These are phyloP conservation scores for Saraca asoca DNA, from an alignment of 331 rosid genomes.

Conservation along the genomic window DNA sequence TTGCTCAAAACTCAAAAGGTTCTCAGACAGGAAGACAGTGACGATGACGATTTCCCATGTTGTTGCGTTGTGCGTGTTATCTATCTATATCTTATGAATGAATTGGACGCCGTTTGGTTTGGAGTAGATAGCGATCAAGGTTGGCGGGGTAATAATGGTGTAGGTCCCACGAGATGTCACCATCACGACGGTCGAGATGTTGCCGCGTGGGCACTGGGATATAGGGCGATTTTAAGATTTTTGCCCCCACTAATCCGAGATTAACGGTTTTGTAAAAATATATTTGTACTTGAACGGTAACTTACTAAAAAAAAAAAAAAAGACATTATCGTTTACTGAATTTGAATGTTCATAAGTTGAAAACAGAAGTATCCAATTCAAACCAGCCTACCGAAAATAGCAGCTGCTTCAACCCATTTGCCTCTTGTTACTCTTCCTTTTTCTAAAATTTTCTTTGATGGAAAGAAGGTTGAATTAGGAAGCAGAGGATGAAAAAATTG, in stretches of 20 bases:
- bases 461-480: neutral
- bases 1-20: no score
- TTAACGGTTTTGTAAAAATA: slow-evolving; percentile 30
- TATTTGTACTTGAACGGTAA: neutral
- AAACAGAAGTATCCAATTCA: neutral
- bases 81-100: neutral
- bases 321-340: slow-evolving; percentile 19
- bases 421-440: neutral
- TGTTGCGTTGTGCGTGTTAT: slow-evolving; percentile 28
- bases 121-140: slow-evolving; percentile 26
- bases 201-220: slow-evolving; percentile 43
- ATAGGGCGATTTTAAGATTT: slow-evolving; percentile 31
- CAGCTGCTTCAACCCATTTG: neutral
- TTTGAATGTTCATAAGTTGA: neutral
- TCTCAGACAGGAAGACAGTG: no score
- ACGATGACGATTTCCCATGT: neutral
- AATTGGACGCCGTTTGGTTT: slow-evolving; percentile 31
- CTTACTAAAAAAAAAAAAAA: slow-evolving; percentile 20
- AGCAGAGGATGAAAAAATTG: neutral
- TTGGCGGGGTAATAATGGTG: slow-evolving; percentile 54
- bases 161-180: slow-evolving; percentile 41
- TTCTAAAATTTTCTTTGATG: neutral
- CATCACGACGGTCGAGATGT: slow-evolving; percentile 25
- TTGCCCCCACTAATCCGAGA: neutral
- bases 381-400: slow-evolving; percentile 18